Evolutionary conservation across 371 early-diverging fungal genomes (phyloP), one percentile per base, ranked within the genome.

Genomic region (Mucor piriformis): DNA sequence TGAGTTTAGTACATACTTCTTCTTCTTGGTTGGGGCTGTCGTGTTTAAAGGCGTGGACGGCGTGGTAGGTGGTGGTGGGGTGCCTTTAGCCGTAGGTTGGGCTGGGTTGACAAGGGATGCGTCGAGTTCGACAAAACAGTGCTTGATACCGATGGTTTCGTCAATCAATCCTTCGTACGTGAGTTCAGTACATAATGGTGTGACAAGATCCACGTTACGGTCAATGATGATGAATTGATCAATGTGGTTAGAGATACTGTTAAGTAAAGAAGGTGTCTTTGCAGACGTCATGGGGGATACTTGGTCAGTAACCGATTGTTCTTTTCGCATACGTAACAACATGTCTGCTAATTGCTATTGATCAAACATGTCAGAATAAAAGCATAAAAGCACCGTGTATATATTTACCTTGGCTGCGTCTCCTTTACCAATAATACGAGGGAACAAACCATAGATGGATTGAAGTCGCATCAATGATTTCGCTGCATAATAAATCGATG

Each of bases 111-210:
- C 72, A 8, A 81, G 57, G 1, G 67, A 34, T 33, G 82, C 74
- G 67, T 86, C 87, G 23, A 88, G 70, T 52, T 86, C 84, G n/a
- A 88, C 85, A 57, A 85, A 81, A 78, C 87, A 79, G 54, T 86
- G 77, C 49, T 75, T 75, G 50, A 93, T 88, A 2, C 85, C 85
- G 57, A 86, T 87, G 6, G 82, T 82, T 64, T 92, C 92, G 68
- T 96, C 95, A 55, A 98, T 84, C 21, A 96, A 76, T 2, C 96
- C 96, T 72, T 95, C 93, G 72, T 97, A 98, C 0, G 98, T 96
- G 52, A 96, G 72, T 67, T 94, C 94, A 0, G 95, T 96, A 66
- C 94, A 89, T 42, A 98, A 72, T 3, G 96, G 96, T 2, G 95
- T 95, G 16, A 93, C 79, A 40, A 95, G 67, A 71, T 98, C 98